Conservation (phyloP, 495 filamentous ascomycete genomes). For the Ramalina peruviana region DNA sequence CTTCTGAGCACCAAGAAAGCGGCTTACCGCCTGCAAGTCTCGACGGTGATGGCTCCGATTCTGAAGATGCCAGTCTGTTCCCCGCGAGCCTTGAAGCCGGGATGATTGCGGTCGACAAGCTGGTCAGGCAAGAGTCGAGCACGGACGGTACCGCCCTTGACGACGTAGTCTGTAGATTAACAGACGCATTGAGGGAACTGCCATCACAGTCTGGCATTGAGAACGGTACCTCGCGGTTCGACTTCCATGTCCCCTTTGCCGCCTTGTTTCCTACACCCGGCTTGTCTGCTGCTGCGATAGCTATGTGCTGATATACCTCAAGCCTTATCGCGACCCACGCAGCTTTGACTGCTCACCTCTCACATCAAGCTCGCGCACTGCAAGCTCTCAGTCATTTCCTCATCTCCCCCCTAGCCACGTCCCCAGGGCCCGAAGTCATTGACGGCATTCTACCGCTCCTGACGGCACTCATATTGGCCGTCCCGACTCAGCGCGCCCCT, state of each 20-base stretch:
- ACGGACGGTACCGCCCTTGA: conserved; percentile 56
- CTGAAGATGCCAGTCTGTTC: conserved; percentile 52
- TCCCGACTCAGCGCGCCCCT: conserved; percentile 39
- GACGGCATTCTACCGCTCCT: conserved; percentile 59
- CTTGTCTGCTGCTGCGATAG: conserved; percentile 1
- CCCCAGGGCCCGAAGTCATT: conserved; percentile 64
- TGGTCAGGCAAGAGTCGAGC: conserved; percentile 59
- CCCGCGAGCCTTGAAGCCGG: conserved; percentile 57
- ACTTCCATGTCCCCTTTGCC: conserved; percentile 4
- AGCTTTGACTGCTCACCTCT: conserved; percentile 67
- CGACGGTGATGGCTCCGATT: conserved; percentile 55
- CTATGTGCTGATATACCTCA: conserved; percentile 14
- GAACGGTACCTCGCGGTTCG: conserved; percentile 62
- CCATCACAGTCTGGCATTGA: conserved; percentile 71
- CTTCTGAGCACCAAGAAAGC: conserved; percentile 26
- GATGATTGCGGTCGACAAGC: conserved; percentile 63
- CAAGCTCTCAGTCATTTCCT: conserved; percentile 66
- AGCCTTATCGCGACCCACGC: conserved; percentile 82
- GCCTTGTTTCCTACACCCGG: neutral
- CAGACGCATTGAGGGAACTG: conserved; percentile 61
- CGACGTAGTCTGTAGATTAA: conserved; percentile 53
- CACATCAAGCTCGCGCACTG: conserved; percentile 70
- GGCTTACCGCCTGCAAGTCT: conserved; percentile 43
- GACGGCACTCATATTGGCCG: conserved; percentile 34
- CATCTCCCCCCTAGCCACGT: conserved; percentile 41